Base-by-base conservation (phyloP, 345 rosid species). In the Kernera saxatilis region DNA sequence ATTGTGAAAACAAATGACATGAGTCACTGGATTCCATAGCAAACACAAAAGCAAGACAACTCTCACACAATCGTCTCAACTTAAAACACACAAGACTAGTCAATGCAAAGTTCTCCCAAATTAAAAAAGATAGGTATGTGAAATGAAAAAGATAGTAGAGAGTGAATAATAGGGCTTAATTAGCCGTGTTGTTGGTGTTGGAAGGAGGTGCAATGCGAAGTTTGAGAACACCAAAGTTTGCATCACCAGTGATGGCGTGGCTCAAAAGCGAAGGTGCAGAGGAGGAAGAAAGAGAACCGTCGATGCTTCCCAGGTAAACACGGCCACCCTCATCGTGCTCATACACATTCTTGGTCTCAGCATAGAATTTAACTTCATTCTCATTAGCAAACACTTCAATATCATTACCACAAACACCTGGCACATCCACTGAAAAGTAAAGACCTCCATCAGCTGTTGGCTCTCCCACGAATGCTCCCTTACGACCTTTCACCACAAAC, bases 311-410 rank as follows among this genome's bases (percentile, higher is more conserved):
- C 3, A 13, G 0, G 51, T 60, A 60, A 35, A 37, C 2, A 25
- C 75, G 67, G n/a, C 21, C 32, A 21, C 60, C 39, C 32, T 49
- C 75, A 26, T 71, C 68, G 2, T 71, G 75, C 50, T 71, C 60
- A 14, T 19, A 12, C 52, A 71, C 75, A 3, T 60, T 49, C 43
- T 51, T 50, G 6, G 1, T 23, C 75, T 61, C 62, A 0, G 52
- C 43, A 6, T 5, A 8, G 54, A 50, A 50, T 41, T 18, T 48
- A 8, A 61, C 6, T 5, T 29, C 18, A n/a, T 1, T 4, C 17
- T 52, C 61, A 8, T n/a, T 3, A 11, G 27, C 22, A 12, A 35
- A 5, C 6, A 71, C 69, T 1, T 49, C 19, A 0, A 71, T 22
- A 8, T 60, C 68, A 12, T 70, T 68, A 9, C 5, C 4, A 14